Base-by-base conservation (phyloP, 805 yeast genomes). In the Candida tibetensis region DNA sequence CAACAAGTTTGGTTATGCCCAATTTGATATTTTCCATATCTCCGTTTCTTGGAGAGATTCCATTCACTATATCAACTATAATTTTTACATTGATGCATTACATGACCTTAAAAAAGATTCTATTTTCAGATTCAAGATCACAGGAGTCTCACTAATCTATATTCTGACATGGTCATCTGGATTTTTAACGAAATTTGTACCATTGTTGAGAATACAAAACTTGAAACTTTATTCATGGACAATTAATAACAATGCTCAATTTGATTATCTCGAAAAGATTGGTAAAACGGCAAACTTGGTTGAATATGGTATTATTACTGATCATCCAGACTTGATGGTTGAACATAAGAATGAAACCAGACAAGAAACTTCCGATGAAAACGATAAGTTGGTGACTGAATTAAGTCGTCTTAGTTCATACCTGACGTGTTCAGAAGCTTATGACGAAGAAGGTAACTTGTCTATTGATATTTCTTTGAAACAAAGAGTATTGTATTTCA, bases 201-300 rank as follows among this genome's bases (percentile, higher is more conserved):
- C 74, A 0, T 48, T 63, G n/a, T 42, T 57, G 17, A 56, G 55
- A 41, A 38, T 43, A 8, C 63, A 68, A 35, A 45, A 60, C 39
- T 46, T 66, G 47, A 55, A 54, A 34, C 48, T 69, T 27, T 65
- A 51, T 39, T 52, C 64, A 14, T 69, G 73, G 74, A 69, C 74
- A 7, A 47, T 69, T 32, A 69, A 69, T 44, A 61, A 43, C 28
- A 37, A 33, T n/a, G 41, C 41, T n/a, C 73, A 69, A 41, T 61
- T 51, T 32, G 60, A 63, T 22, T 66, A 66, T 47, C 55, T 67
- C 32, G 36, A 34, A 15, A 48, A 44, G 13, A 36, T 67, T 13
- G 62, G 69, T 26, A 39, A 38, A 30, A 28, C 36, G 4, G 57
- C 60, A 13, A 33, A 42, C 2, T 30, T 69, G 7, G 28, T 37